phyloP scores from a whole-genome alignment of 2,329 filamentous ascomycete genomes.

The Botrytis porri region DNA sequence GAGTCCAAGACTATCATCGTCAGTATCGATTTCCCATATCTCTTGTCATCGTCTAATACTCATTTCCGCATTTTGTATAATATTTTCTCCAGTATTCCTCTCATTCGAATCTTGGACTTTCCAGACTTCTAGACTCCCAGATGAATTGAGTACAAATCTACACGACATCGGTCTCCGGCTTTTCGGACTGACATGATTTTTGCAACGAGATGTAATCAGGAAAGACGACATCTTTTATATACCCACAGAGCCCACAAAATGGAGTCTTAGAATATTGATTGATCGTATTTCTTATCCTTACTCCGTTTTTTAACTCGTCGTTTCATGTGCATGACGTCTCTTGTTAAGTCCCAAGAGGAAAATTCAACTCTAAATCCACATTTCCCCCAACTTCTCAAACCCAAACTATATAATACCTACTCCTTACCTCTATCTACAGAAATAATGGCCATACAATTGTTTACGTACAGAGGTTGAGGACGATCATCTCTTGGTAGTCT shows the following conservation, averaged over 20 bases:
- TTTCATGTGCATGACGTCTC: not conserved
- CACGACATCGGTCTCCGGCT: no score
- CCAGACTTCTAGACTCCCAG: not conserved
- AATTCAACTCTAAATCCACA: not conserved
- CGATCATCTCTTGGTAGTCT: not conserved
- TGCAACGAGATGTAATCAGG: not conserved
- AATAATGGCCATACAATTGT: no score
- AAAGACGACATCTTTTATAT: not conserved
- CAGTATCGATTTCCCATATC: not conserved
- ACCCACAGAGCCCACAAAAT: not conserved
- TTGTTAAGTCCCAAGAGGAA: not conserved
- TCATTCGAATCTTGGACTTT: not conserved
- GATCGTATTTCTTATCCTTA: accelerated
- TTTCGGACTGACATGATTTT: no score
- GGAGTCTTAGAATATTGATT: not conserved
- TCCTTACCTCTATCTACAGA: not conserved
- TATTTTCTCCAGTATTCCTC: not conserved
- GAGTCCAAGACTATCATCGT: not conserved
- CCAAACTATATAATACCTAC: not conserved
- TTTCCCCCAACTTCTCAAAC: not conserved
- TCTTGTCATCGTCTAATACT: not conserved
- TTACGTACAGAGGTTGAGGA: accelerated
- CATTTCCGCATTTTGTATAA: accelerated
- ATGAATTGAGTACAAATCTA: not conserved
- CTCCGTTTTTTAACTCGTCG: not conserved